Evolutionary conservation across 345 rosid species (phyloP).

Genomic region (Isatis tinctoria): DNA sequence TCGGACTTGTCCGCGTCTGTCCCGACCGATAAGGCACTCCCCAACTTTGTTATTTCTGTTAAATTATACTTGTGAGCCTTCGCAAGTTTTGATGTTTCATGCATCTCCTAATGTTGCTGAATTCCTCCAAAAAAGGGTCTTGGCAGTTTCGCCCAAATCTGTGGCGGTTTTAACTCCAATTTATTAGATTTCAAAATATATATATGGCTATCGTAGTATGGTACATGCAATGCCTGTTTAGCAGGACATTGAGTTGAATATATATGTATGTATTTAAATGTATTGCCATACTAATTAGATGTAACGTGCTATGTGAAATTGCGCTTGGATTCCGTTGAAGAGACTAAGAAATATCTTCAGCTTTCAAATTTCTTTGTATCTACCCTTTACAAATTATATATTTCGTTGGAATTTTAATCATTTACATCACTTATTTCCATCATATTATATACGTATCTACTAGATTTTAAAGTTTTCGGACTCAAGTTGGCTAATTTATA

Average conservation of each 20-base stretch:
- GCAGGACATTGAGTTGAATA: no score
- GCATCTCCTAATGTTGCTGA: background rate
- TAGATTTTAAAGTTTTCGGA: background rate
- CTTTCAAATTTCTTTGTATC: background rate
- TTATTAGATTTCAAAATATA: background rate
- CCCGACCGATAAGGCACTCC: no score
- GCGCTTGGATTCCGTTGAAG: no score
- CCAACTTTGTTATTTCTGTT: background rate
- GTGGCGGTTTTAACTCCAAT: background rate
- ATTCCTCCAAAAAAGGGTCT: background rate
- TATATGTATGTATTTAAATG: background rate
- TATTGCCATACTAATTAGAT: no score
- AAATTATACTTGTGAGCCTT: slow-evolving; percentile 7
- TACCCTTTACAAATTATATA: no score
- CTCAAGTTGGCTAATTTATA: background rate
- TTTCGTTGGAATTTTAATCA: background rate
- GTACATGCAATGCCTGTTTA: background rate
- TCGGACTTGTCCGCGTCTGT: no score
- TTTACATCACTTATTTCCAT: no score
- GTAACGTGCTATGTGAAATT: background rate
- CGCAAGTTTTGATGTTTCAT: background rate
- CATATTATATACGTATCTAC: background rate
- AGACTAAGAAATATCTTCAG: background rate
- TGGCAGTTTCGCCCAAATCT: background rate
- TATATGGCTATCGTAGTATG: background rate